These are phyloP conservation scores for Echinosophora koreensis DNA, from an alignment of 306 rosid species.

Conservation along the genomic window DNA sequence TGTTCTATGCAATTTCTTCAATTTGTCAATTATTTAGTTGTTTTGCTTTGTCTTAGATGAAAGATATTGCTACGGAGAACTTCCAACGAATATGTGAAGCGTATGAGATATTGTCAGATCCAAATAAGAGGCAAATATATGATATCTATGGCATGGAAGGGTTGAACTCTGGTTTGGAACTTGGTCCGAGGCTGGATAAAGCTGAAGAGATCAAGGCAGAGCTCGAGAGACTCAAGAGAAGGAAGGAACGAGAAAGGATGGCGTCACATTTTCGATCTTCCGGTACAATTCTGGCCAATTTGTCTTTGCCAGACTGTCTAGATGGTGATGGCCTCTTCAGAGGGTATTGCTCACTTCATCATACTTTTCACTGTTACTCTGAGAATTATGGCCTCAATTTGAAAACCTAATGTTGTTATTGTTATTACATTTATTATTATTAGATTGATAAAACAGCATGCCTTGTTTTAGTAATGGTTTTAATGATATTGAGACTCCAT, in stretches of 20 bases:
- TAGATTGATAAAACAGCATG: background rate
- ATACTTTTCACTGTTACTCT: background rate
- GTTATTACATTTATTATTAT: background rate
- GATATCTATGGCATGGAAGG: constrained; percentile 99
- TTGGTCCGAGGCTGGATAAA: constrained; percentile 77
- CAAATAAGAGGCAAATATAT: constrained; percentile 80
- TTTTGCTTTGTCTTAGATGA: constrained; percentile 64
- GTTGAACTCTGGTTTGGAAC: constrained; percentile 84
- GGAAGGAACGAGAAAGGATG: constrained; percentile 71
- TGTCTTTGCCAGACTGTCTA: constrained; percentile 80
- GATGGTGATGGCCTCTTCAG: constrained; percentile 73
- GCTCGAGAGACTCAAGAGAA: constrained; percentile 69
- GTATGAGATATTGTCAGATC: constrained; percentile 86
- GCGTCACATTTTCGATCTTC: constrained; percentile 77
- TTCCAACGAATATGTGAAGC: constrained; percentile 93
- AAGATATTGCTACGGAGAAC: constrained; percentile 88
- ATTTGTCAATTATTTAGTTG: background rate
- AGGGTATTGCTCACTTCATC: constrained; percentile 69
- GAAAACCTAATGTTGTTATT: background rate
- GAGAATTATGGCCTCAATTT: background rate
- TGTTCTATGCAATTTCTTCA: constrained; percentile 19
- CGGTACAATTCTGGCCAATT: constrained; percentile 74
- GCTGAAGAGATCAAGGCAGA: constrained; percentile 87
- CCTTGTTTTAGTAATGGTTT: constrained; percentile 8
- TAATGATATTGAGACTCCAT: constrained; percentile 31